phyloP scores from a whole-genome alignment of 2,329 filamentous ascomycete genomes.

The Shiraia bambusicola region DNA sequence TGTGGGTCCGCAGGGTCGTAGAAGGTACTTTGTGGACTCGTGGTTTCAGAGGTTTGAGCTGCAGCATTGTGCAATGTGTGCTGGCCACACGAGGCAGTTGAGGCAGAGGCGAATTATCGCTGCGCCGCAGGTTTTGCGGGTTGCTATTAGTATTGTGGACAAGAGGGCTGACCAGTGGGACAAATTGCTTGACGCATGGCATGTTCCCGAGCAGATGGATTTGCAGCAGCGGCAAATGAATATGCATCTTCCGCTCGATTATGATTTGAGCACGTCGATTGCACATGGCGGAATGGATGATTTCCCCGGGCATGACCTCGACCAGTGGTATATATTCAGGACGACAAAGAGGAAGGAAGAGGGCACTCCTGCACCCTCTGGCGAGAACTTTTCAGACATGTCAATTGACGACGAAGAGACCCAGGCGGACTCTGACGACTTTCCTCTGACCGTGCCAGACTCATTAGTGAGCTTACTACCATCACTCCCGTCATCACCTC shows the following conservation, averaged over 20 bases:
- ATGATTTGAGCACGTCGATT: constrained; percentile 9
- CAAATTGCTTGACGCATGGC: not conserved
- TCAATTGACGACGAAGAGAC: not conserved
- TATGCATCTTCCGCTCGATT: constrained; percentile 1
- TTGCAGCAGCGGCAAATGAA: constrained; percentile 1
- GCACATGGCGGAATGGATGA: constrained; percentile 2
- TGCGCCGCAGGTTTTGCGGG: constrained; percentile 7
- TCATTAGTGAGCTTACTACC: too few species aligned
- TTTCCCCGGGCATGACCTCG: too few species aligned
- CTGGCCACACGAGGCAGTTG: not conserved
- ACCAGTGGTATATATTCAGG: too few species aligned
- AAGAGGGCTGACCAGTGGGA: not conserved
- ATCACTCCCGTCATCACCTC: too few species aligned
- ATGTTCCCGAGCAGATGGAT: constrained; percentile 1
- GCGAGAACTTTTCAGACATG: too few species aligned
- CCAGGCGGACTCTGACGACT: too few species aligned
- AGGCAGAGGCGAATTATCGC: constrained; percentile 1
- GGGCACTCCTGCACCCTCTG: too few species aligned
- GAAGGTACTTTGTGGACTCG: not conserved
- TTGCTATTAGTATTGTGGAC: not conserved
- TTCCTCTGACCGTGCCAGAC: too few species aligned
- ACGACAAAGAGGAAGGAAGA: too few species aligned
- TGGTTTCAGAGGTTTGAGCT: not conserved
- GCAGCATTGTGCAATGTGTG: not conserved
- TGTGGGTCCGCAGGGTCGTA: not conserved